Base-by-base conservation (phyloP, 352 stramenopile species). In the Thalassiosira ordinaria region DNA sequence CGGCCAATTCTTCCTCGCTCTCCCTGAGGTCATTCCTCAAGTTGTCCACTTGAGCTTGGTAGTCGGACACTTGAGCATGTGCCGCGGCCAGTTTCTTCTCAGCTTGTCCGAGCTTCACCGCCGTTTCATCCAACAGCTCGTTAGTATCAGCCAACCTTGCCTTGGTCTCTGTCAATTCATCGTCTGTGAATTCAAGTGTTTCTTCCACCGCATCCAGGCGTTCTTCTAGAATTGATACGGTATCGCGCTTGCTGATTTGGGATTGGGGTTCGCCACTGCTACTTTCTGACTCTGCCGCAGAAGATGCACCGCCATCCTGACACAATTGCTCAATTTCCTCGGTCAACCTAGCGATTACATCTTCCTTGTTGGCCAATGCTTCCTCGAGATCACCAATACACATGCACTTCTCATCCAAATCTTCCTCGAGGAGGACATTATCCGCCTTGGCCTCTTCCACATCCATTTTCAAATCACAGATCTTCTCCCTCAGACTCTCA, bases 391-490 rank as follows among this genome's bases (percentile, higher is more conserved):
- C 26, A 20, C 52, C 33, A 57, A 79, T 74, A 4, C n/a, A 1
- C 20, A 27, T 18, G n/a, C 39, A 52, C 13, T 74, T 80, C 33
- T 85, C 76, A 9, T 81, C 64, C 11, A 90, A 47, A 24, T 76
- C 70, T 29, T 78, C 64, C 41, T 82, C 61, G 0, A 90, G 26
- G 14, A 81, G 41, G 13, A 44, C 49, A 59, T 86, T 89, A 11
- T 83, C 71, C 7, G 71, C 55, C 67, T 84, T 90, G 26, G 75
- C 46, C 74, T 91, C 86, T 66, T 85, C 71, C 3, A 76, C 51
- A 53, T 85, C 82, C 56, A 80, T 72, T 61, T 85, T 82, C 44
- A 85, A 41, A 46, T 87, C 78, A n/a, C 53, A 68, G 3, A 89
- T 69, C 18, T 74, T 61, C 11, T 74, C 56, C 20, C 89, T 53